phyloP scores from a whole-genome alignment of 495 filamentous ascomycete species.

The Diplogelasinospora grovesii region DNA sequence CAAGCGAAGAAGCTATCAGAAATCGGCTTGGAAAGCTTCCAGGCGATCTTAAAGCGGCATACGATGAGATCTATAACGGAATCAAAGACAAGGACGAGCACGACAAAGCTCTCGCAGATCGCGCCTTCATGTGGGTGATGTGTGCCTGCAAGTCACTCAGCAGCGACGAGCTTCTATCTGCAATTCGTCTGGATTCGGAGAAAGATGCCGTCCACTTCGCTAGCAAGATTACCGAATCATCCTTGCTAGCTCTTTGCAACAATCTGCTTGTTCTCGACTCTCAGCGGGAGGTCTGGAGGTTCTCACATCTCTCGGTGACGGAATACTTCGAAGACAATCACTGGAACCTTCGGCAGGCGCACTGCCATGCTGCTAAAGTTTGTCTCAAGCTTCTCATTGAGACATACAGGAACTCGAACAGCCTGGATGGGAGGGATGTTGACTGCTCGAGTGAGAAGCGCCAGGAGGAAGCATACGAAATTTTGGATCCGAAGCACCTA shows the following conservation, averaged over 20 bases:
- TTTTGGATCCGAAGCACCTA: background rate
- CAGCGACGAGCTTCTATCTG: slow-evolving; percentile 10
- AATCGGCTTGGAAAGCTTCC: slow-evolving; percentile 30
- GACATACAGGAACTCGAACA: too few species aligned
- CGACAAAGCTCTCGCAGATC: slow-evolving; percentile 15
- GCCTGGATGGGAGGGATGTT: too few species aligned
- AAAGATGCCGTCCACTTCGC: background rate
- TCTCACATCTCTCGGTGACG: slow-evolving; percentile 5
- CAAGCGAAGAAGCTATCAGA: slow-evolving; percentile 12
- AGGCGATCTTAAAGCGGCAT: slow-evolving; percentile 21
- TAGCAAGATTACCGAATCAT: background rate
- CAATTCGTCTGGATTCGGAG: slow-evolving; percentile 10
- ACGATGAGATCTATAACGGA: slow-evolving; percentile 28
- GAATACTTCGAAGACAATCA: slow-evolving; percentile 7
- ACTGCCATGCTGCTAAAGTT: slow-evolving; percentile 3
- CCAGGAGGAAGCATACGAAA: background rate
- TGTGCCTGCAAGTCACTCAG: slow-evolving; percentile 19
- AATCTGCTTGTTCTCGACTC: slow-evolving; percentile 8
- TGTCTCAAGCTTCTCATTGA: slow-evolving; percentile 6
- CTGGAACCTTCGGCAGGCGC: slow-evolving; percentile 5
- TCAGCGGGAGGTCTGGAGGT: slow-evolving; percentile 2
- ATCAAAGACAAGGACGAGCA: slow-evolving; percentile 20
- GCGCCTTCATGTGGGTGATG: slow-evolving; percentile 34
- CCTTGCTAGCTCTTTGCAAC: slow-evolving; percentile 2
- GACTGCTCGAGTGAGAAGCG: background rate